These are phyloP conservation scores for Phytophthora rubi DNA, from an alignment of 352 stramenopile genomes.

Conservation along the genomic window DNA sequence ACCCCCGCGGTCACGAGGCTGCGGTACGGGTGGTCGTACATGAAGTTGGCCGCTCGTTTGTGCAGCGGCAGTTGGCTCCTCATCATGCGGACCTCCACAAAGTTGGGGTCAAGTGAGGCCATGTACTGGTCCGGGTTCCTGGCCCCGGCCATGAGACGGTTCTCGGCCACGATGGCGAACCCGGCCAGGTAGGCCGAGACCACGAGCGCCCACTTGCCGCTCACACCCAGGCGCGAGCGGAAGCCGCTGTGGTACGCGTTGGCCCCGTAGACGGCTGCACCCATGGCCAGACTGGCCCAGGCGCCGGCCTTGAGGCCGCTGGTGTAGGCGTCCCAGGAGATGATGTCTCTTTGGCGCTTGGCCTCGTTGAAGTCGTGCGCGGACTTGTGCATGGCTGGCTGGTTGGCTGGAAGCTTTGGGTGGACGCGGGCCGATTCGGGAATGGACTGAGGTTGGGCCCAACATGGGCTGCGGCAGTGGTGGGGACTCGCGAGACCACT, in stretches of 20 bases:
- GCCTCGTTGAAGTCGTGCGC: slow-evolving; percentile 26
- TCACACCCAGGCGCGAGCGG: slow-evolving; percentile 46
- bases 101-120: slow-evolving; percentile 38
- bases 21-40: slow-evolving; percentile 54
- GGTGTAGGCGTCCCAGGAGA: slow-evolving; percentile 42
- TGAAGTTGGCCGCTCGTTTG: slow-evolving; percentile 44
- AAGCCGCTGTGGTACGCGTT: slow-evolving; percentile 49
- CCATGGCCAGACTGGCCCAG: slow-evolving; percentile 26
- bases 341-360: slow-evolving; percentile 42
- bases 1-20: slow-evolving; percentile 35
- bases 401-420: slow-evolving; percentile 2
- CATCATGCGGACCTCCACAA: slow-evolving; percentile 28
- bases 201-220: slow-evolving; percentile 51
- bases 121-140: slow-evolving; percentile 51
- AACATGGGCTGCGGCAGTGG: background rate
- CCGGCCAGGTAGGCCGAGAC: slow-evolving; percentile 45
- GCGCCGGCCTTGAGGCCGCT: slow-evolving; percentile 40
- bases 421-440: slow-evolving; percentile 7
- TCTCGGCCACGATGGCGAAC: slow-evolving; percentile 49
- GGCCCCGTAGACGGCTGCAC: slow-evolving; percentile 34
- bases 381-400: slow-evolving; percentile 32
- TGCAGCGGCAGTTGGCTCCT: slow-evolving; percentile 32
- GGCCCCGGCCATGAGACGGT: slow-evolving; percentile 38
- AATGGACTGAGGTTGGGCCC: slow-evolving; percentile 11
- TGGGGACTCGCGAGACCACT: slow-evolving; percentile 3